A percentile compares a stretch with the other conserved stretches of the same genome.
Conservation (phyloP, 345 rosid genomes). For the Ceriops tagal region DNA sequence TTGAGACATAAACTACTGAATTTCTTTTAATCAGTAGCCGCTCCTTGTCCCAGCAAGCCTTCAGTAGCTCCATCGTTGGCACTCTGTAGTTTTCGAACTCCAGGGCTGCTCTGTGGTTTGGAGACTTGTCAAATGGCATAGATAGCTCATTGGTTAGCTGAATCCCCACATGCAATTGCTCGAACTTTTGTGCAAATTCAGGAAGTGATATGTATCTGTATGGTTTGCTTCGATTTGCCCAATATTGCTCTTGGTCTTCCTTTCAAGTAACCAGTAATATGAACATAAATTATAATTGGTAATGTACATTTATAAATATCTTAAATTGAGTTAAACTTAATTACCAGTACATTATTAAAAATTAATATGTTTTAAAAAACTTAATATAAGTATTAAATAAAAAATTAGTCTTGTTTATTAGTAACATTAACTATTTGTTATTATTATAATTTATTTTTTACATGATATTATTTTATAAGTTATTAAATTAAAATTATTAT, state of each 20-base stretch:
- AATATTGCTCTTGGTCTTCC: conserved; percentile 91
- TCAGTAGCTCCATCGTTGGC: conserved; percentile 58
- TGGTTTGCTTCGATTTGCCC: conserved; percentile 53
- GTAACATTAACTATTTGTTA: too few species aligned
- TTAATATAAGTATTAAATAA: too few species aligned
- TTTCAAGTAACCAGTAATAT: conserved; percentile 66
- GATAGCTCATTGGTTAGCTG: conserved; percentile 51
- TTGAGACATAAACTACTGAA: conserved; percentile 60
- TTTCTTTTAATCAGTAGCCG: conserved; percentile 67
- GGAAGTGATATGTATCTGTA: conserved; percentile 61
- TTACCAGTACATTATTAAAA: too few species aligned
- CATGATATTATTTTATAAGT: too few species aligned
- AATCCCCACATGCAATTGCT: conserved; percentile 65
- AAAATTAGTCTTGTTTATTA: too few species aligned
- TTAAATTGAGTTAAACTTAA: too few species aligned
- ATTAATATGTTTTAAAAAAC: too few species aligned
- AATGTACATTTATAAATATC: too few species aligned
- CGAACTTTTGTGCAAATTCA: conserved; percentile 56
- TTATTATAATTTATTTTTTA: too few species aligned
- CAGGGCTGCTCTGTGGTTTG: conserved; percentile 64
- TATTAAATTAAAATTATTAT: too few species aligned
- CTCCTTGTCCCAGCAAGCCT: conserved; percentile 76
- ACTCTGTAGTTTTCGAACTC: conserved; percentile 54
- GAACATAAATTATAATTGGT: neutral
- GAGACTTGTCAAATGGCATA: conserved; percentile 50